Evolutionary conservation across 2,329 filamentous ascomycete genomes (phyloP).

Genomic region (Talaromyces sp.): DNA sequence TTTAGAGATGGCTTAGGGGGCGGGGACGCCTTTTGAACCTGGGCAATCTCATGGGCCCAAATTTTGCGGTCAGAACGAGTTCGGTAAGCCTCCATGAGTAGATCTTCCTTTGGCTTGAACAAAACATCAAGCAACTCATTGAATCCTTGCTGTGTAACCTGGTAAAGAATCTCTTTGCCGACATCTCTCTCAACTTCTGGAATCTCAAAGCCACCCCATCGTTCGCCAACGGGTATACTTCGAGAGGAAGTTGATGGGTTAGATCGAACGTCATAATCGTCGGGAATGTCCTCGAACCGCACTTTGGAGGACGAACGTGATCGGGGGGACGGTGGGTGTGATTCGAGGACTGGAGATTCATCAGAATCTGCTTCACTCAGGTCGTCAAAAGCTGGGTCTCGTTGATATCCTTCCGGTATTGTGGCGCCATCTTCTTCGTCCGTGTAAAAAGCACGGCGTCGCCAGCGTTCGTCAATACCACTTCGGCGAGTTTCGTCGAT

Average conservation of each 20-base stretch:
- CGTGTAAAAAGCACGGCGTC: constrained; percentile 75
- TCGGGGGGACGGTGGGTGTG: constrained; percentile 51
- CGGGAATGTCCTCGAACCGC: constrained; percentile 68
- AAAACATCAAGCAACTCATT: constrained; percentile 88
- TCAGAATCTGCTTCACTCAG: constrained; percentile 60
- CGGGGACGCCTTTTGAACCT: constrained; percentile 33
- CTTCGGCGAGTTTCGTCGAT: constrained; percentile 42
- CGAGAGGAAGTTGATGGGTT: constrained; percentile 74
- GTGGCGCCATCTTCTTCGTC: constrained; percentile 79
- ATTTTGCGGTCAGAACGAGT: constrained; percentile 65
- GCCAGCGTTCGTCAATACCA: constrained; percentile 71
- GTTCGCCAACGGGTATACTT: constrained; percentile 66
- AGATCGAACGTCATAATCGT: constrained; percentile 71
- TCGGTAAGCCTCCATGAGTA: constrained; percentile 68
- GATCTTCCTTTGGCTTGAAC: constrained; percentile 78
- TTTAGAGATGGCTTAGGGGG: constrained; percentile 27
- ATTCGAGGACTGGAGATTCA: constrained; percentile 31
- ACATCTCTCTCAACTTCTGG: constrained; percentile 79
- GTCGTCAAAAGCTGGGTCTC: constrained; percentile 43
- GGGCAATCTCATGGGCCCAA: constrained; percentile 49
- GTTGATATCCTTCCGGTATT: constrained; percentile 63
- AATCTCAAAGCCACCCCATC: constrained; percentile 77
- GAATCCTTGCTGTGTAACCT: constrained; percentile 87
- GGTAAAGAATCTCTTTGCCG: constrained; percentile 85
- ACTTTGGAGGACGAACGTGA: constrained; percentile 80